Percentiles rank a stretch among this genome's conserved stretches.
Evolutionary conservation across 805 yeast species (phyloP).

Genomic region (Teunomyces cretensis): DNA sequence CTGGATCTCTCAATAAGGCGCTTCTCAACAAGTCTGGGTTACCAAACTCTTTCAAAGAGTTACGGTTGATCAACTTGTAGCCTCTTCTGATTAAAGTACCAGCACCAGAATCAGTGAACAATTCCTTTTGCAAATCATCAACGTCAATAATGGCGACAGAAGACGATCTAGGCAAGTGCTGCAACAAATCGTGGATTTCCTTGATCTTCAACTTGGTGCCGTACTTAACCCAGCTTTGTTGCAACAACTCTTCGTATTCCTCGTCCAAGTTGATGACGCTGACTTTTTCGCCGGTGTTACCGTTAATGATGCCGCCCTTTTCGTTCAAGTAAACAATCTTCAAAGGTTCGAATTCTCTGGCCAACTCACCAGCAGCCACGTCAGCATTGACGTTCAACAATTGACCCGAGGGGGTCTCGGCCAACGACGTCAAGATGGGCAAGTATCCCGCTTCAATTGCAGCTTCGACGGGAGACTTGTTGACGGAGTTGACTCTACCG

Average conservation of each 20-base stretch:
- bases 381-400: conserved; percentile 97
- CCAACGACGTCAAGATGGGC: conserved; percentile 93
- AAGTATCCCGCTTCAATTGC: conserved; percentile 94
- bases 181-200: conserved; percentile 92
- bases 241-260: conserved; percentile 86
- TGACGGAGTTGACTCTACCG: conserved; percentile 83
- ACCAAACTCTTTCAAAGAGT: conserved; percentile 64
- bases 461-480: conserved; percentile 85
- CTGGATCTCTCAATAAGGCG: conserved; percentile 76
- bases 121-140: conserved; percentile 91
- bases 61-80: conserved; percentile 75
- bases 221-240: conserved; percentile 96
- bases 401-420: conserved; percentile 96
- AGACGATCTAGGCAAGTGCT: conserved; percentile 92
- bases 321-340: conserved; percentile 95
- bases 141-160: conserved; percentile 97
- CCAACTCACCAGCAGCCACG: conserved; percentile 97
- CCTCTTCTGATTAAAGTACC: conserved; percentile 99
- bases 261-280: conserved; percentile 92
- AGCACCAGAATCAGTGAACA: conserved; percentile 98
- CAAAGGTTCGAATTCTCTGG: conserved; percentile 94
- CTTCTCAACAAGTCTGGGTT: conserved; percentile 75
- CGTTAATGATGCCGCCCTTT: conserved; percentile 95
- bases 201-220: conserved; percentile 97
- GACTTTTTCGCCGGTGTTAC: conserved; percentile 86